phyloP scores from a whole-genome alignment of 2,329 filamentous ascomycete species.

The Fusarium veterinarium region DNA sequence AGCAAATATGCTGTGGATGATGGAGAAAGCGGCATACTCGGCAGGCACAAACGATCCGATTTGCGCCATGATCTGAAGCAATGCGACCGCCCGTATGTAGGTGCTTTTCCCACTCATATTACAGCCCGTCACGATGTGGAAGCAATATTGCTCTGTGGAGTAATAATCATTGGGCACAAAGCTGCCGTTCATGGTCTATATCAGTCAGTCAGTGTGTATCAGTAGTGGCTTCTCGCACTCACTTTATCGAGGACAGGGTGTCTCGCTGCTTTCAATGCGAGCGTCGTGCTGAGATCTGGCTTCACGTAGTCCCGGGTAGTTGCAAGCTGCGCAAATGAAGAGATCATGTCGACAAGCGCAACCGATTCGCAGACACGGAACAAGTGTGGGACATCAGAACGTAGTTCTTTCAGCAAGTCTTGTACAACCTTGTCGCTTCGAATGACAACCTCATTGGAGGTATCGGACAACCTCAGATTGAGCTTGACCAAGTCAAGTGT shows the following conservation, averaged over 20 bases:
- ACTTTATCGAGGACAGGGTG: slow-evolving; percentile 83
- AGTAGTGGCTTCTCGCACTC: background rate
- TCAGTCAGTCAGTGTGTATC: background rate
- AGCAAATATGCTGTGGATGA: slow-evolving; percentile 87
- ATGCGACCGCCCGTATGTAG: slow-evolving; percentile 86
- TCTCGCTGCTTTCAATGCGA: slow-evolving; percentile 79
- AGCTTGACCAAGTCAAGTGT: slow-evolving; percentile 86
- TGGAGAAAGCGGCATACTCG: slow-evolving; percentile 81
- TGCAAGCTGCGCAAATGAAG: slow-evolving; percentile 79
- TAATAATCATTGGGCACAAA: slow-evolving; percentile 94
- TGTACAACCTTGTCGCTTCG: slow-evolving; percentile 84
- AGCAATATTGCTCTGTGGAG: slow-evolving; percentile 80
- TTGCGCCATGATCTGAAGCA: slow-evolving; percentile 93
- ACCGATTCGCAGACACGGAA: slow-evolving; percentile 90
- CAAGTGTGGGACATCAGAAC: slow-evolving; percentile 75
- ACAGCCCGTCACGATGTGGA: slow-evolving; percentile 94
- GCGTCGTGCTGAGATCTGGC: slow-evolving; percentile 74
- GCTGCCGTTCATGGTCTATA: slow-evolving; percentile 68
- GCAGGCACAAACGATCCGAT: slow-evolving; percentile 92
- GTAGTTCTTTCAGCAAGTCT: slow-evolving; percentile 77
- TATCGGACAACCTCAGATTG: slow-evolving; percentile 80
- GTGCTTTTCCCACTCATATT: slow-evolving; percentile 99
- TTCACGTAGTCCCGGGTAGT: slow-evolving; percentile 70
- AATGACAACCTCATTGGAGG: slow-evolving; percentile 84
- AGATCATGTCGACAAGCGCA: slow-evolving; percentile 87